Evolutionary conservation across 345 rosid genomes (phyloP).

Genomic region (Noccaea bulbosa): DNA sequence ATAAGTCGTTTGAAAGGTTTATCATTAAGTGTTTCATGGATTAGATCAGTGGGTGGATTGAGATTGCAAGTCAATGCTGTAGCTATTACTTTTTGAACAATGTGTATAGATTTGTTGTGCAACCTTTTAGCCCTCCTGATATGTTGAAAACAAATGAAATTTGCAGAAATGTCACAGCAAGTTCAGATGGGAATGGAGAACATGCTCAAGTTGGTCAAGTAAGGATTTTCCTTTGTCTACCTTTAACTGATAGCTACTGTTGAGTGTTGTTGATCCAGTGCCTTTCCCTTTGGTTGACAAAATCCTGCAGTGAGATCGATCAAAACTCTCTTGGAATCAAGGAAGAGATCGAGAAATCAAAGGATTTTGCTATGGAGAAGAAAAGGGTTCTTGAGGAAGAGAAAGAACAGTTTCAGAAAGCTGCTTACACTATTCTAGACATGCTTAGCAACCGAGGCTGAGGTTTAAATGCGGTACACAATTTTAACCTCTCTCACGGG

Average conservation of each 20-base stretch:
- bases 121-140: slow-evolving; percentile 27
- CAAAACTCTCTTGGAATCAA: slow-evolving; percentile 63
- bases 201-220: slow-evolving; percentile 89
- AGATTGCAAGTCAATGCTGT: slow-evolving; percentile 15
- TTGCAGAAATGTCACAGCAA: slow-evolving; percentile 83
- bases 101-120: not conserved
- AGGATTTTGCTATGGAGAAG: slow-evolving; percentile 66
- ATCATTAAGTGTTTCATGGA: slow-evolving; percentile 5
- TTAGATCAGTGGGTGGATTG: slow-evolving; percentile 14
- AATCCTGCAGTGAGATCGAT: slow-evolving; percentile 71
- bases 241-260: not conserved
- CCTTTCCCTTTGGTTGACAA: slow-evolving; percentile 18
- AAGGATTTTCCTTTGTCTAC: slow-evolving; percentile 41
- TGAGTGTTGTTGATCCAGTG: slow-evolving; percentile 15
- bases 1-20: slow-evolving; percentile 5
- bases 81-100: not conserved
- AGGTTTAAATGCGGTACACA: slow-evolving; percentile 12
- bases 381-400: slow-evolving; percentile 73
- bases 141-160: not conserved
- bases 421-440: slow-evolving; percentile 72
- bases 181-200: slow-evolving; percentile 73
- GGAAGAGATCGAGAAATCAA: slow-evolving; percentile 82
- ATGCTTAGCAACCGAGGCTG: slow-evolving; percentile 55
- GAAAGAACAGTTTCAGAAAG: slow-evolving; percentile 78
- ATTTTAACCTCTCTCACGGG: slow-evolving; percentile 8